Conservation (phyloP, 495 filamentous ascomycete species). For the Aspergillus wentii region DNA sequence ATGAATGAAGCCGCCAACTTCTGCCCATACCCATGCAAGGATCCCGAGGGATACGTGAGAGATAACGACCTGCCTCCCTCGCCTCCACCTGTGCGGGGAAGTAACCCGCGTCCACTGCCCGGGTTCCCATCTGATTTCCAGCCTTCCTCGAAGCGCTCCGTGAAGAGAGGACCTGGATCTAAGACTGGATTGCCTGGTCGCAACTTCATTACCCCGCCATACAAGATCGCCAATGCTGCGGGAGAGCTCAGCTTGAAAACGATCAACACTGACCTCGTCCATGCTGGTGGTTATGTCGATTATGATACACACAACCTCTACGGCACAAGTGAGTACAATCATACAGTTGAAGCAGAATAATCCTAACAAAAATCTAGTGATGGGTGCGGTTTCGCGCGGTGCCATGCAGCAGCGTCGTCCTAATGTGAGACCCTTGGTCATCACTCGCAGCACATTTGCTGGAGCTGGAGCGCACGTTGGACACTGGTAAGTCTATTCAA, state of each 20-base stretch:
- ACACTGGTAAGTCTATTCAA: conserved; percentile 54
- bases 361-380: conserved; percentile 48
- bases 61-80: conserved; percentile 59
- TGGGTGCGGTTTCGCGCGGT: conserved; percentile 60
- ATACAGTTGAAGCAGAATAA: neutral
- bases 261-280: conserved; percentile 67
- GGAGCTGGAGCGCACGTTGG: conserved; percentile 75
- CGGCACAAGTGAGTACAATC: conserved; percentile 54
- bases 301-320: conserved; percentile 87
- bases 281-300: conserved; percentile 61
- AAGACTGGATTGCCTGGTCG: conserved; percentile 56
- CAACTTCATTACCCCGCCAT: conserved; percentile 67
- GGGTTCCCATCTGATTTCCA: conserved; percentile 72
- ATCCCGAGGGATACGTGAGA: conserved; percentile 50
- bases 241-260: conserved; percentile 70
- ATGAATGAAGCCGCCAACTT: conserved; percentile 77
- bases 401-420: conserved; percentile 71
- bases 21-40: conserved; percentile 67
- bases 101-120: conserved; percentile 55
- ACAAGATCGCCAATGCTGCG: conserved; percentile 68
- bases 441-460: conserved; percentile 80
- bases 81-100: conserved; percentile 57
- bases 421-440: conserved; percentile 63
- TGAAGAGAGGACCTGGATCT: conserved; percentile 10
- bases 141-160: conserved; percentile 30